Base-by-base conservation (phyloP, 768 basidiomycete species). In the Kwoniella europaea region DNA sequence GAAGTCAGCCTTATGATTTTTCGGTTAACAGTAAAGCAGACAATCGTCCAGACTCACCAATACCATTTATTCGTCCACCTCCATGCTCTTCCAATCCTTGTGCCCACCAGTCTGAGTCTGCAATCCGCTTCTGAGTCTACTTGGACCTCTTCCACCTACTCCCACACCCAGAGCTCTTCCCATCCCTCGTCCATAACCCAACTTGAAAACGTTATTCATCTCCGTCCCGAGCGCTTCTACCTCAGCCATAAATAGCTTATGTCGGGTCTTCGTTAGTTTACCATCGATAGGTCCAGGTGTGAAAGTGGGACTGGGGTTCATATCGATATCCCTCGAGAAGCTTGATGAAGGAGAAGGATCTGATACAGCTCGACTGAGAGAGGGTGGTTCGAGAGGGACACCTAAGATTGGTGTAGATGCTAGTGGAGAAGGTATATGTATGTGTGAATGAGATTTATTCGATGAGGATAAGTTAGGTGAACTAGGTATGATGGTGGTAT, bases 161-260 rank as follows among this genome's bases (percentile, higher is more conserved):
- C 52, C 62, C 10, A 24, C 65, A 50, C 52, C 44, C 12, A 63
- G n/a, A 10, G 35, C 68, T 52, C 62, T 55, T 13, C 68, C 62
- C 46, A 69, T 61, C 3, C 61, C 68, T 55, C 68, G 46, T 10
- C 68, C 68, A 42, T 69, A 63, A 10, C 68, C 68, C 20, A 69
- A 55, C 59, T 57, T 64, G 29, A 69, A 69, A 9, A 69, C 68
- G 18, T 63, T 64, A 15, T 63, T 69, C 61, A 69, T 63, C 43
- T 69, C 68, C 13, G 62, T 58, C 0, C 68, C 59, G 1, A 69
- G 20, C 1, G 61, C 68, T 64, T 69, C 68, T 12, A 63, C 62
- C 22, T 69, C 68, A 13, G 62, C 42, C 42, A 63, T 27, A 52
- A 69, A 69, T 13, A 59, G 29, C 42, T 69, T 69, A 55, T 50